Percentiles rank a stretch among this genome's conserved stretches.
phyloP scores from a whole-genome alignment of 495 filamentous ascomycete species.

The Annulohypoxylon stygium region DNA sequence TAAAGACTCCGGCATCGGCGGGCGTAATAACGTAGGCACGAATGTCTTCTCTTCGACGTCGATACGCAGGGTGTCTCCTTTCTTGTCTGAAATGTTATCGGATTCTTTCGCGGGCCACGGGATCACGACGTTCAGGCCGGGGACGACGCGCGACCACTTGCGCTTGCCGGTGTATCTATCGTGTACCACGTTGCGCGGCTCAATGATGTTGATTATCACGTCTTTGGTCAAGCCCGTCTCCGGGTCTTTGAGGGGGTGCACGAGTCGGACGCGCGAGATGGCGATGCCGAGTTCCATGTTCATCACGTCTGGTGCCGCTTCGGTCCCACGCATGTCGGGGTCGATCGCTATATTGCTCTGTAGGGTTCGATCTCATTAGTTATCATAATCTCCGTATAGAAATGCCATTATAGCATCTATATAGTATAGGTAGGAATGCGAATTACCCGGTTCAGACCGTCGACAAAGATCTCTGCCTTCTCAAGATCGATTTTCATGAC shows the following conservation, averaged over 20 bases:
- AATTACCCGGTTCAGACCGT: constrained; percentile 74
- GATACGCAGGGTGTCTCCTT: constrained; percentile 78
- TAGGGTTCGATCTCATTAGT: background rate
- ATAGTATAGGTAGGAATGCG: background rate
- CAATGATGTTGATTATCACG: constrained; percentile 79
- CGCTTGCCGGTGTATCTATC: constrained; percentile 61
- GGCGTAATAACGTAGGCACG: constrained; percentile 75
- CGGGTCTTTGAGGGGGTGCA: constrained; percentile 77
- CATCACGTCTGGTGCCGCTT: background rate
- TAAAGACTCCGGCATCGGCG: constrained; percentile 83
- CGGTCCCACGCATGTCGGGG: background rate
- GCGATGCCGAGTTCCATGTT: constrained; percentile 64
- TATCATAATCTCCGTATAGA: background rate
- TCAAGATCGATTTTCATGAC: constrained; percentile 70
- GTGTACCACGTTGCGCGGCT: constrained; percentile 55
- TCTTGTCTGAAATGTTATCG: constrained; percentile 64
- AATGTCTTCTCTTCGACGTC: constrained; percentile 82
- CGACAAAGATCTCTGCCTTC: constrained; percentile 70
- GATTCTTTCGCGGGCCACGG: constrained; percentile 75
- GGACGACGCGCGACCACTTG: constrained; percentile 66
- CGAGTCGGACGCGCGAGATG: constrained; percentile 80
- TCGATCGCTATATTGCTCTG: constrained; percentile 40
- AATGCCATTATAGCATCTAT: background rate
- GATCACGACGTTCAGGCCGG: constrained; percentile 73
- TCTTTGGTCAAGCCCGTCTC: constrained; percentile 72